Evolutionary conservation across 2,329 filamentous ascomycete genomes (phyloP), one percentile per base, ranked within the genome.

Genomic region (Fusarium scirpi): DNA sequence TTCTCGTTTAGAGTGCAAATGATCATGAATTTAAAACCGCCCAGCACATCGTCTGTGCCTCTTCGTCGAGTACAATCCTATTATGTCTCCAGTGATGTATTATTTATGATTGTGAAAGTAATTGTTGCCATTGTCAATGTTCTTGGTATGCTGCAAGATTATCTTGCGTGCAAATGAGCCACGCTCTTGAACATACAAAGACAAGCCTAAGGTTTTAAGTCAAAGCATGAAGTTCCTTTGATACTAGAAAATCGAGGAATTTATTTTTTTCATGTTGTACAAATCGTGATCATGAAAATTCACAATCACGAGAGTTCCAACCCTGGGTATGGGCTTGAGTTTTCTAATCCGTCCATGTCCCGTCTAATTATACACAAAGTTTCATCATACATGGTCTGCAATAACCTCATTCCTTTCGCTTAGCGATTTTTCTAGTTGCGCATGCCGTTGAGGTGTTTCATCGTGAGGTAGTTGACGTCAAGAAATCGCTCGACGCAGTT

Each of bases 401-500:
- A 47, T 52, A 46, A 22, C 11, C 12, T 29, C 11, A 22, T 32
- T 22, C 30, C 34, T 22, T 13, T 45, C 10, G 18, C 8, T 10
- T 30, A 15, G 12, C 27, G 11, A 34, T 12, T 8, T 29, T 6
- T 15, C 53, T 63, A 75, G 52, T 67, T 73, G 34, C 86, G 83
- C 83, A 87, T 82, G 68, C 78, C 87, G 79, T 96, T 90, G 76
- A 98, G 83, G 79, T 98, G 92, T 85, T 90, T 91, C 81, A 98
- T 84, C n/a, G 97, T 92, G 56, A 93, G 85, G 71, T 92, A 82
- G 82, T 95, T 96, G 69, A 94, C 88, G 81, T 99, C 96, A 83
- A 98, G 87, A 82, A 97, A 98, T 60, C 96, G 87, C 76, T 97
- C 93, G 60, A 98, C 94, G 78, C 96, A 99, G 85, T 97, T 98